Evolutionary conservation across 306 rosid genomes (phyloP).

Genomic region (Quercus parvula): DNA sequence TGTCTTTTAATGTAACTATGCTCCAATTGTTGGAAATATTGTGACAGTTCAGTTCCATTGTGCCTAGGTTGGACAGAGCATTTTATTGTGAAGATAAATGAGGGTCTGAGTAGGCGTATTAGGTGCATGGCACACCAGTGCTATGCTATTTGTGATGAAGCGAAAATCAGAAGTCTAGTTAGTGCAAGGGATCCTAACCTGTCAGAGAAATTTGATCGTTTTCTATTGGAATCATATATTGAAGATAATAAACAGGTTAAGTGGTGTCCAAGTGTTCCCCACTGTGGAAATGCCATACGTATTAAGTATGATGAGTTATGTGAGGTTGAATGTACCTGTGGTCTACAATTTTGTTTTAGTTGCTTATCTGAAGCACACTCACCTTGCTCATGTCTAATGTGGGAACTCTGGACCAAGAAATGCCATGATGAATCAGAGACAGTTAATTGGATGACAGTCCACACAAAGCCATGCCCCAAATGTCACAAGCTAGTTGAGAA

Average conservation of each 20-base stretch:
- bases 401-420: slow-evolving; percentile 35
- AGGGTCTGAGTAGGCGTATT: slow-evolving; percentile 43
- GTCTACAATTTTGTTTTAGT: slow-evolving; percentile 33
- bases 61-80: slow-evolving; percentile 43
- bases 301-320: slow-evolving; percentile 20
- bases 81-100: slow-evolving; percentile 41
- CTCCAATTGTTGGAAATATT: not conserved
- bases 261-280: slow-evolving; percentile 48
- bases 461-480: slow-evolving; percentile 39
- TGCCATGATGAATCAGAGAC: slow-evolving; percentile 36
- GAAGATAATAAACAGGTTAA: slow-evolving; percentile 41
- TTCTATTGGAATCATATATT: slow-evolving; percentile 44
- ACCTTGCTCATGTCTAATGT: slow-evolving; percentile 39
- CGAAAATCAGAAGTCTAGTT: slow-evolving; percentile 27
- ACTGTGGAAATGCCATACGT: slow-evolving; percentile 41
- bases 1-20: not conserved
- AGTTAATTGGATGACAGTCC: slow-evolving; percentile 30
- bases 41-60: not conserved
- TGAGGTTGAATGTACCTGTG: slow-evolving; percentile 46
- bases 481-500: slow-evolving; percentile 38
- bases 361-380: slow-evolving; percentile 38
- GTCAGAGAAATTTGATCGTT: slow-evolving; percentile 42
- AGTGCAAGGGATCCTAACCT: slow-evolving; percentile 22
- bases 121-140: slow-evolving; percentile 41
- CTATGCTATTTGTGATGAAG: slow-evolving; percentile 41